Evolutionary conservation across 2,329 filamentous ascomycete species (phyloP), one percentile per base, ranked within the genome.

Genomic region (Curvularia lunata): DNA sequence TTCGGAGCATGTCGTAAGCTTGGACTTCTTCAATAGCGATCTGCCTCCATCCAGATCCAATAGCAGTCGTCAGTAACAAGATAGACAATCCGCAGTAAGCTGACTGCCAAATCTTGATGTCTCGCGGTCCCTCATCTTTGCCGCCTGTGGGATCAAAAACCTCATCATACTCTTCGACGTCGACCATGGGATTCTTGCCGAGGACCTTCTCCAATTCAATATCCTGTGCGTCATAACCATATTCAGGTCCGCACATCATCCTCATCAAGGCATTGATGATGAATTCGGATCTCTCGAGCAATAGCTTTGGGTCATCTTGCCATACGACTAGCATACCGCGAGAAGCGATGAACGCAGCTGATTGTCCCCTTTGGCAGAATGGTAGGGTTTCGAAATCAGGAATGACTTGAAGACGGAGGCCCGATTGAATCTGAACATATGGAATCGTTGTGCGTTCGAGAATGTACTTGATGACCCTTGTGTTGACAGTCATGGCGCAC

Each of bases 191-290:
- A 19, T 52, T 57, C 55, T 68, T 64, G 30, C 58, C 56, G 16
- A 53, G 41, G 27, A 74, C 66, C 10, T 77, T 72, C 23, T 78
- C 71, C 21, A 72, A 67, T 6, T 70, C 65, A 28, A 56, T n/a
- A 9, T 73, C 72, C 28, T 79, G 77, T 52, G 77, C 77, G 28
- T 76, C 74, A 16, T 82, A 79, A 42, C 78, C 79, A 1, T 79
- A 76, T 12, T 78, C 75, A 18, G 78, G 71, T 12, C 80, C 81
- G 85, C 86, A 89, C 42, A 88, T 85, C 78, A 85, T 83, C 60
- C 90, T 85, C 87, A 92, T 91, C 42, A 94, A 80, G 72, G 92
- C 88, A 2, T 85, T 84, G 75, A 94, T 89, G 58, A 94, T 92
- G 32, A 83, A 82, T 70, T 88, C 87, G 43, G 89, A 91, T 54